Conservation (phyloP, 1,284 basidiomycete species). For the Cryptococcus sp. region DNA sequence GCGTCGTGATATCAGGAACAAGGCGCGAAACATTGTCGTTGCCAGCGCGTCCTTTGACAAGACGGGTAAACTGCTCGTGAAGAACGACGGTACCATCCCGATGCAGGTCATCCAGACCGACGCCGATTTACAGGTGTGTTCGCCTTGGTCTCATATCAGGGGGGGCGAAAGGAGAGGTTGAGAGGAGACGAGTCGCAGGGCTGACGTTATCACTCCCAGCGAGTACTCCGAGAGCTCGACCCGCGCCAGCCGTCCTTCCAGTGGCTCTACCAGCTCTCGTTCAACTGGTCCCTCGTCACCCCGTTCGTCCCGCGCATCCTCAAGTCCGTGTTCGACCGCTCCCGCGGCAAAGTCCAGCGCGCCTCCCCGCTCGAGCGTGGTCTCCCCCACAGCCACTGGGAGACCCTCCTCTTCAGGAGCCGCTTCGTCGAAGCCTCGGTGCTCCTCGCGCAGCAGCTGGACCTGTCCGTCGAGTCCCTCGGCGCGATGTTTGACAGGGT, state of each 20-base stretch:
- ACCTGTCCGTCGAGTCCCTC: conserved; percentile 55
- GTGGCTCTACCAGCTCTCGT: conserved; percentile 55
- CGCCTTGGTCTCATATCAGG: not conserved
- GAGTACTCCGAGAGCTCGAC: conserved; percentile 52
- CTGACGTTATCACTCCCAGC: conserved; percentile 21
- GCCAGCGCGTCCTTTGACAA: conserved; percentile 54
- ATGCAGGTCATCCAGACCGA: conserved; percentile 55
- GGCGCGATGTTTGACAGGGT: conserved; percentile 61
- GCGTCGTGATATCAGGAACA: conserved; percentile 46
- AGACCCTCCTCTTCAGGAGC: conserved; percentile 50
- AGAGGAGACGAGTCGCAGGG: not conserved
- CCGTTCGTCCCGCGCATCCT: conserved; percentile 52
- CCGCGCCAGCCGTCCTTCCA: conserved; percentile 54
- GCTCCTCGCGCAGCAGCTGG: conserved; percentile 51
- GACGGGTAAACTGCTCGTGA: conserved; percentile 53
- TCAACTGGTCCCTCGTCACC: conserved; percentile 54
- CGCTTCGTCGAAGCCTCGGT: conserved; percentile 53
- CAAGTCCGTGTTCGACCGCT: conserved; percentile 23
- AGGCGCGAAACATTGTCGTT: conserved; percentile 53
- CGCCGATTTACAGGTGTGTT: conserved; percentile 42
- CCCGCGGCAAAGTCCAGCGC: conserved; percentile 32
- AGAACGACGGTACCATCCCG: conserved; percentile 54
- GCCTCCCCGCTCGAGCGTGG: conserved; percentile 28
- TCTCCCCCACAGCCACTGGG: conserved; percentile 25
- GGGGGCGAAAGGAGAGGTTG: too few relatives aligned